Percentiles rank a stretch among this genome's conserved stretches.
These are phyloP conservation scores for Hypomontagnella submonticulosa DNA, from an alignment of 495 filamentous ascomycete species.

Conservation along the genomic window DNA sequence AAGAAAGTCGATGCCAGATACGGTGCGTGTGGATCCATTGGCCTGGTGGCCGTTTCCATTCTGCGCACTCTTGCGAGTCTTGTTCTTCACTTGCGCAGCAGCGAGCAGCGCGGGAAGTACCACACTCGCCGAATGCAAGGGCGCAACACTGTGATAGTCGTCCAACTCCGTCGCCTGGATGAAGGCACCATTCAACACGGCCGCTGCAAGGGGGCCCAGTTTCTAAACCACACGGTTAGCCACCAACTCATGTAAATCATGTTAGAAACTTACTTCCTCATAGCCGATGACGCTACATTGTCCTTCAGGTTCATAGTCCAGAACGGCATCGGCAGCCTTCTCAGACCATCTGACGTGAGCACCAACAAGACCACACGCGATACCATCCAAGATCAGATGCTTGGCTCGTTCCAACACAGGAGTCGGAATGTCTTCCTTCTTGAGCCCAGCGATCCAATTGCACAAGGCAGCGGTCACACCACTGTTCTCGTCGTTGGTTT, in stretches of 20 bases:
- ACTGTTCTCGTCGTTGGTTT: too few species aligned
- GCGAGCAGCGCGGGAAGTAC: conserved; percentile 57
- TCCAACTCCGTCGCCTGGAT: conserved; percentile 59
- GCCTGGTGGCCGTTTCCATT: too few species aligned
- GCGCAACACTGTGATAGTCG: conserved; percentile 56
- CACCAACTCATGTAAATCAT: neutral
- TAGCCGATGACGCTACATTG: conserved; percentile 40
- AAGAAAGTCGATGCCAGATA: conserved; percentile 39
- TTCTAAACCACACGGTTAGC: conserved; percentile 8
- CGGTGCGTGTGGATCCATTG: too few species aligned
- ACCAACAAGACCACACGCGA: conserved; percentile 56
- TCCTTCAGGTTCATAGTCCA: conserved; percentile 50
- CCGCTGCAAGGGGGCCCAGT: conserved; percentile 49
- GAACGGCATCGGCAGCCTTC: conserved; percentile 49
- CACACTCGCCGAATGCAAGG: conserved; percentile 50
- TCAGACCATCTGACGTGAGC: conserved; percentile 56
- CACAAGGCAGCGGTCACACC: conserved; percentile 9
- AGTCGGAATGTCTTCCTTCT: conserved; percentile 26
- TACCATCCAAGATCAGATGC: conserved; percentile 59
- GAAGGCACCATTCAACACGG: conserved; percentile 56
- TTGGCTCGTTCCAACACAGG: conserved; percentile 47
- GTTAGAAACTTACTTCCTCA: conserved; percentile 43
- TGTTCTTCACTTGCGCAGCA: conserved; percentile 41
- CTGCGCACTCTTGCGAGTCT: conserved; percentile 7
- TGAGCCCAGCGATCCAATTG: conserved; percentile 22